Evolutionary conservation across 2,329 filamentous ascomycete genomes (phyloP).

Genomic region (Pseudopithomyces chartarum): DNA sequence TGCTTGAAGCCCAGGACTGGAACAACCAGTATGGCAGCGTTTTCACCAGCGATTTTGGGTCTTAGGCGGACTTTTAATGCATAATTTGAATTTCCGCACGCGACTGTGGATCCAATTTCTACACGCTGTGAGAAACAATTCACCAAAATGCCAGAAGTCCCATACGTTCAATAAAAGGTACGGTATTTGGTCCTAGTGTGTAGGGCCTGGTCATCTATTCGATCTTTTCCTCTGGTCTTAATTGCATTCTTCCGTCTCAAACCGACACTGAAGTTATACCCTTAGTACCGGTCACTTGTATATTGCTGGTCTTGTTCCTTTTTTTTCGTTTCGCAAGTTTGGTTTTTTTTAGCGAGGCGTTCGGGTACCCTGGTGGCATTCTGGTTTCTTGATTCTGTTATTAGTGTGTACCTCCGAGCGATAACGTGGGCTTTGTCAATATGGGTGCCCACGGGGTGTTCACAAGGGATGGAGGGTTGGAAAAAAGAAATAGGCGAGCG

Average conservation of each 20-base stretch:
- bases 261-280: neutral
- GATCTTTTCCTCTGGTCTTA: neutral
- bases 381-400: neutral
- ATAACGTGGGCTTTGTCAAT: neutral
- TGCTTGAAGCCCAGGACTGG: conserved; percentile 73
- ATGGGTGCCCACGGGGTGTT: neutral
- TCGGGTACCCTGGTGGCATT: neutral
- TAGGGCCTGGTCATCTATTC: neutral
- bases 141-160: neutral
- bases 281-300: neutral
- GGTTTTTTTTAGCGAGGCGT: conserved; percentile 10
- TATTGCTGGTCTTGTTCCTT: neutral
- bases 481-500: neutral
- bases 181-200: neutral
- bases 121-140: too few relatives aligned
- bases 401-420: neutral
- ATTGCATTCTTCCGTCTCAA: neutral
- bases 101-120: neutral
- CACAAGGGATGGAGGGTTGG: neutral
- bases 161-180: neutral
- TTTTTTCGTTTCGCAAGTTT: neutral
- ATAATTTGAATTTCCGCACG: neutral
- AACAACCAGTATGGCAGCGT: conserved; percentile 30
- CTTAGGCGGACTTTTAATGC: conserved; percentile 15
- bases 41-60: conserved; percentile 39